phyloP scores from a whole-genome alignment of 176 grass and related monocot species.

The Ensete glaucum region DNA sequence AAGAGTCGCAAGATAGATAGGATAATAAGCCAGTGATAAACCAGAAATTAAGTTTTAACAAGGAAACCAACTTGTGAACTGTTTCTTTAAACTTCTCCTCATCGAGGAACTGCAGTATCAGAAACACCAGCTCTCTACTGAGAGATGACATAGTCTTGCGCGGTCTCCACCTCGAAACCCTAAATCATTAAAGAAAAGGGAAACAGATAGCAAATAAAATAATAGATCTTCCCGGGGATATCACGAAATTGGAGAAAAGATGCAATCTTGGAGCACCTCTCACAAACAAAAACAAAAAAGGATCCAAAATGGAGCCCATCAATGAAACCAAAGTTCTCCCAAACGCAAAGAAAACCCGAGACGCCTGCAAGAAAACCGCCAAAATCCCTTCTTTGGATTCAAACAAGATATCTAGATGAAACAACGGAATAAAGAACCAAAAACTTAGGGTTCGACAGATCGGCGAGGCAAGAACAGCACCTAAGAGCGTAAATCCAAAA shows the following conservation, averaged over 20 bases:
- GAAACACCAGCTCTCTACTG: slow-evolving; percentile 67
- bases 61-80: slow-evolving; percentile 48
- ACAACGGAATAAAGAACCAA: neutral
- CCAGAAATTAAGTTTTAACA: neutral
- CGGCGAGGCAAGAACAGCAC: neutral
- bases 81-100: slow-evolving; percentile 93
- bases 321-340: neutral
- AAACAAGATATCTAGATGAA: neutral
- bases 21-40: neutral
- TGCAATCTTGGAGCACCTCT: neutral
- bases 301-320: neutral
- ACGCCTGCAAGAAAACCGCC: neutral
- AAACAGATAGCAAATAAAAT: neutral
- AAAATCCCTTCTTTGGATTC: neutral
- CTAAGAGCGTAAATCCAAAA: neutral
- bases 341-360: neutral
- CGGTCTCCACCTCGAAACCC: slow-evolving; percentile 2
- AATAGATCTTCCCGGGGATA: neutral
- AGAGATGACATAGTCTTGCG: slow-evolving; percentile 40
- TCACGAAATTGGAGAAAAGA: neutral
- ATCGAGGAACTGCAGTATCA: slow-evolving; percentile 89
- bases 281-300: neutral
- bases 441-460: neutral
- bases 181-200: neutral
- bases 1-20: neutral